Base-by-base conservation (phyloP, 768 basidiomycete genomes). In the Tulasnella sp. region DNA sequence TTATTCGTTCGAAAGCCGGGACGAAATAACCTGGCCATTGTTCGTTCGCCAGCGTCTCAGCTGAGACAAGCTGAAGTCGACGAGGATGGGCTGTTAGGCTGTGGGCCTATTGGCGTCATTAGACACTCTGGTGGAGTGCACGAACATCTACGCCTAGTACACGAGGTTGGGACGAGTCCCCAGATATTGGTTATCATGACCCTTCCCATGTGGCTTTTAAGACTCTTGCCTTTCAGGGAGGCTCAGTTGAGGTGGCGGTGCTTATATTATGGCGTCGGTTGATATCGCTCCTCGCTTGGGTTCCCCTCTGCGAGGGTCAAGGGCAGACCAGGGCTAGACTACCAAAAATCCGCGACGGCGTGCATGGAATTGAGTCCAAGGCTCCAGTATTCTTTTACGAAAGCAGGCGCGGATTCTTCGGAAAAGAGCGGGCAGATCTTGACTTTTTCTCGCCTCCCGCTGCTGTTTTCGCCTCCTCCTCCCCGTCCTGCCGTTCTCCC, bases 211-310 rank as follows among this genome's bases (percentile, higher is more conserved):
- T 67, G 61, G 61, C 32, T 13, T 16, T 67, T 67, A 67, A 67
- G 61, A 32, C 61, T 67, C 26, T 35, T 67, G 11, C 61, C 61
- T 26, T 67, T 67, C 61, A 35, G 61, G 61, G 61, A 67, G 26
- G 61, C 61, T 67, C 61, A 67, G 32, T 35, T 67, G 61, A 67
- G 61, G 61, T 67, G 61, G 61, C 61, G 61, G 61, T 67, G 61
- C 61, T 11, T 67, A 67, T 29, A 35, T 67, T 67, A n/a, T 67
- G 61, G 61, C 35, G 61, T 67, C 61, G 61, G 61, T 67, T 67
- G 61, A 67, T 67, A 67, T 67, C 29, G 29, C 32, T 18, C 61
- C 61, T 67, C 61, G 61, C 61, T 67, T 67, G 61, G 29, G 26
- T 35, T 67, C 61, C 5, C 61, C n/a, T 26, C 32, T 67, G 32